Conservation (phyloP, 345 rosid genomes). For the Gossypium stocksii region DNA sequence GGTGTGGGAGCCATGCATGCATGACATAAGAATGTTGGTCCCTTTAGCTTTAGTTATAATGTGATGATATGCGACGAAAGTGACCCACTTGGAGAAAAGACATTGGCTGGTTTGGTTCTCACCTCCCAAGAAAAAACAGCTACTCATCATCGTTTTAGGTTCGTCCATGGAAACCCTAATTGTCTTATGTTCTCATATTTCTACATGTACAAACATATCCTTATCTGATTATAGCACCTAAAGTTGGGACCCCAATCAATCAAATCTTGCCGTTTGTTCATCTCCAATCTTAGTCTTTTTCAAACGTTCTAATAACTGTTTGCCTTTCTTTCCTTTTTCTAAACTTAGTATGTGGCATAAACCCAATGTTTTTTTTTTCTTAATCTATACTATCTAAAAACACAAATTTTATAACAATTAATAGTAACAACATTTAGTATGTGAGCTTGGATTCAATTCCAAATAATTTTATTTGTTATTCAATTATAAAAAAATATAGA, state of each 20-base stretch:
- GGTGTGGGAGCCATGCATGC: conserved; percentile 26
- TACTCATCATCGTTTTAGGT: not conserved
- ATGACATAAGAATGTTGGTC: conserved; percentile 43
- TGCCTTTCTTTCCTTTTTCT: too few species aligned
- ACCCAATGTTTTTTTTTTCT: too few species aligned
- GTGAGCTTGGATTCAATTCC: too few species aligned
- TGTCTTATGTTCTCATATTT: not conserved
- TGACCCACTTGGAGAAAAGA: conserved; percentile 31
- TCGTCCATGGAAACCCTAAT: not conserved
- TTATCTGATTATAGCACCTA: not conserved
- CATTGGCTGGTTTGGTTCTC: conserved; percentile 19
- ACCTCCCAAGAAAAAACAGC: conserved; percentile 21
- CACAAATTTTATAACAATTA: too few species aligned
- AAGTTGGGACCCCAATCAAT: not conserved
- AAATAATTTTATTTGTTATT: too few species aligned
- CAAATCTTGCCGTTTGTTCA: not conserved
- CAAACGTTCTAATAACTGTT: not conserved
- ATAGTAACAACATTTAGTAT: too few species aligned
- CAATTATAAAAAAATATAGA: too few species aligned
- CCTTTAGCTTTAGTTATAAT: conserved; percentile 21
- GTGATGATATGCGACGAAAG: conserved; percentile 29
- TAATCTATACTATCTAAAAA: too few species aligned
- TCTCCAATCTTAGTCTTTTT: not conserved
- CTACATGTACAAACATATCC: not conserved
- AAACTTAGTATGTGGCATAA: too few species aligned